Base-by-base conservation (phyloP, 2,329 filamentous ascomycete genomes). In the Colletotrichum sp. region DNA sequence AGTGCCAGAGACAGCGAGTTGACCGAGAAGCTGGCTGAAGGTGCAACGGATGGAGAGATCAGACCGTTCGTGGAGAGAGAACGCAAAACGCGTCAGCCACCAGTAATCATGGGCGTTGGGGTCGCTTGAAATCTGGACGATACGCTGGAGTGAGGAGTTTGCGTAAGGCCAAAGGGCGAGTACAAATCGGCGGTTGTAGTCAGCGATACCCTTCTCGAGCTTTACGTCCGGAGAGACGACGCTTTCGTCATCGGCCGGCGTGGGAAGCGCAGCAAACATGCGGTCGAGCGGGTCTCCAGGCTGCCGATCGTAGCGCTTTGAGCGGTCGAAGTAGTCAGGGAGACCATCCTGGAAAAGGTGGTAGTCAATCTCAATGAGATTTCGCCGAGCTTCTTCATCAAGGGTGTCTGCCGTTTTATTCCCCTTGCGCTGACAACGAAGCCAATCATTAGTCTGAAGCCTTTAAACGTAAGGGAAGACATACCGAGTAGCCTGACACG, bases 121-220 rank as follows among this genome's bases (percentile, higher is more conserved):
- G 59, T 65, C 67, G 3, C 49, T 16, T 11, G 75, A 63, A 5
- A n/a, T 16, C 36, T 34, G 13, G 30, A 75, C 15, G 71, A 78
- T 44, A 8, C 27, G n/a, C 30, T 69, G 34, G 8, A 77, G 36
- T 25, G 49, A 55, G 3, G 77, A 78, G 59, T 78, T 78, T 59
- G 71, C 71, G 27, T 61, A 77, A 22, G 75, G 75, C 77, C 77
- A 78, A 19, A 78, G 52, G 16, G 75, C 75, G 7, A 52, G 49
- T 25, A 44, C 75, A 30, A 78, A n/a, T 13, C 57, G 29, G 12
- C 66, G 65, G 25, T 70, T 25, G 36, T 75, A 32, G 12, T 25
- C 30, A 15, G 61, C 65, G 5, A 34, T 15, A 1, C 44, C 44
- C 19, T 2, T 49, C 36, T 3, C 19, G 7, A 22, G 25, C n/a